Evolutionary conservation across 352 stramenopile genomes (phyloP).

Genomic region (Pythium volutum): DNA sequence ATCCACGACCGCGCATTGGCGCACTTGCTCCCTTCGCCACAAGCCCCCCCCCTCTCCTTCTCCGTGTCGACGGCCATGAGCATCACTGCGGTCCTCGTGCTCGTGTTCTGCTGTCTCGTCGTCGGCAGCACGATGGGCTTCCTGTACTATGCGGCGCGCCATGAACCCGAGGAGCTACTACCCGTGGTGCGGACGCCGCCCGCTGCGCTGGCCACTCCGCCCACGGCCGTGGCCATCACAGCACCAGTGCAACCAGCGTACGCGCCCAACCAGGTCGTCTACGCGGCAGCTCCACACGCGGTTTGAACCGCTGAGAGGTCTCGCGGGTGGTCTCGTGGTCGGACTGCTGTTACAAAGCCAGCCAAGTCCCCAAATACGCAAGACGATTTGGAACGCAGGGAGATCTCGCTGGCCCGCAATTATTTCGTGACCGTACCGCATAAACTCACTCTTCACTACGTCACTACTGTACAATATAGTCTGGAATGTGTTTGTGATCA

Average conservation of each 20-base stretch:
- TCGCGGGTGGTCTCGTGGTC: slow-evolving; percentile 3
- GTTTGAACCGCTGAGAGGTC: no score
- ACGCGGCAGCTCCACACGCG: no score
- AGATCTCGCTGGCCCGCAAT: no score
- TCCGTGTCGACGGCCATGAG: not conserved
- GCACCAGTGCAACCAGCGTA: not conserved
- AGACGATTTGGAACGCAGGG: no score
- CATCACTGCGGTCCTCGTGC: not conserved
- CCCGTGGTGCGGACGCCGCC: slow-evolving; percentile 1
- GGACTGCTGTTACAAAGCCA: slow-evolving; percentile 8
- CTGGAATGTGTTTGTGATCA: no score
- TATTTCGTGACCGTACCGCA: no score
- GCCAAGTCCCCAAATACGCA: not conserved
- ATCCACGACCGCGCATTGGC: not conserved
- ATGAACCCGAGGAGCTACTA: not conserved
- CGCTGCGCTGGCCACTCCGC: no score
- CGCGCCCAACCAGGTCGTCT: not conserved
- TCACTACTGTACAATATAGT: no score
- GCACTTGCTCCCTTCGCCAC: not conserved
- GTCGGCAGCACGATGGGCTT: slow-evolving; percentile 1
- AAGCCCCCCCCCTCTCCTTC: not conserved
- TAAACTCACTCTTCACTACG: no score
- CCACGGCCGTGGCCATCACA: not conserved
- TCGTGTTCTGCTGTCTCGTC: slow-evolving; percentile 4
- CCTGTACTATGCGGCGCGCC: not conserved